Base-by-base conservation (phyloP, 1,284 basidiomycete genomes). In the Phellopilus nigrolimitatus region DNA sequence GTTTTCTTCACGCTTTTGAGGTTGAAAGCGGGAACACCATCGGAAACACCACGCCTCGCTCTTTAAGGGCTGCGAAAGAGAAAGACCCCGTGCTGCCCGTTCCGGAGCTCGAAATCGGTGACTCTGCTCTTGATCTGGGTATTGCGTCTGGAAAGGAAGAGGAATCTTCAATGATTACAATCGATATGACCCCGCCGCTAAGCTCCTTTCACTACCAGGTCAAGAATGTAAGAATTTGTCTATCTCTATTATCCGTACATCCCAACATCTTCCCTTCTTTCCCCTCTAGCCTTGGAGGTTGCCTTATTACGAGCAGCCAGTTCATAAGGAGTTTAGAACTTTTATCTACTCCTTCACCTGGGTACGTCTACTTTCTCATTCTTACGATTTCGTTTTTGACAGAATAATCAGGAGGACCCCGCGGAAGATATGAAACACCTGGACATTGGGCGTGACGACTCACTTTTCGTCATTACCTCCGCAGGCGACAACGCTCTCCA, bases 401-500 rank as follows among this genome's bases (percentile, higher is more conserved):
- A 2, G 7, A 30, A 24, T 37, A 7, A 30, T 12, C 53, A 78
- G 76, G 89, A 91, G 65, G 88, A 91, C 63, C 88, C 88, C 0
- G 74, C 77, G 12, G 84, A 84, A 56, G 88, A 91, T 61, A 84
- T 91, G 74, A 73, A 78, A 59, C 74, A 82, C 62, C 70, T 91
- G 10, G 63, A 80, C 17, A 66, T 91, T 53, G 75, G 75, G 27
- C 67, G 70, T 33, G 73, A 83, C 6, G 88, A 91, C 66, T 78
- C 82, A 10, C 76, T 91, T 58, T 73, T 91, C 2, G 81, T 84
- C 19, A 89, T 91, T 61, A 90, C 88, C 1, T 84, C 80, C 48
- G 89, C 87, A 0, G 89, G 88, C 0, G 88, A 90, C 66, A 91
- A 91, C 61, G 85, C 85, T 1, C 70, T 91, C 36, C 89, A 91